Conservation (phyloP, 1,284 basidiomycete species). For the Apiotrichum sp. region DNA sequence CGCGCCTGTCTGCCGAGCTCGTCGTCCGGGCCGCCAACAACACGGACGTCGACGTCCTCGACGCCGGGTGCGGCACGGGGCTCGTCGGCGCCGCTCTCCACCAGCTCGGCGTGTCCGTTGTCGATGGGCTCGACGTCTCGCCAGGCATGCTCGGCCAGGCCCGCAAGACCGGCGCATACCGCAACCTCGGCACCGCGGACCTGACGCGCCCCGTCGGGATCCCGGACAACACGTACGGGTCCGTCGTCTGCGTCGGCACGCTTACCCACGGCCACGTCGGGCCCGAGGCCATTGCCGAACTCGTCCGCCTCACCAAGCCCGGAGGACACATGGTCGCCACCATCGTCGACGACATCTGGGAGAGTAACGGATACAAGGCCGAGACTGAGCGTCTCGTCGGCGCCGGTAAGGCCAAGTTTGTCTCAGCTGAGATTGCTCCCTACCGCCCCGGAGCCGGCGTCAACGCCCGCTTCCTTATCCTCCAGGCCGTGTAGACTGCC, state of each 20-base stretch:
- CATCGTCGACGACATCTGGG: conserved; percentile 11
- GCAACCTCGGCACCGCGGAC: conserved; percentile 3
- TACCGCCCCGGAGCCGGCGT: conserved; percentile 8
- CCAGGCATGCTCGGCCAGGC: conserved; percentile 9
- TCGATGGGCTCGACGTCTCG: conserved; percentile 12
- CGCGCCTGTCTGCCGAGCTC: background rate
- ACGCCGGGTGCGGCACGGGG: conserved; percentile 14
- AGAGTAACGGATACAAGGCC: background rate
- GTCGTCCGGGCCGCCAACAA: background rate
- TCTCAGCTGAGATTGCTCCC: background rate
- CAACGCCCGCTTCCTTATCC: conserved; percentile 4
- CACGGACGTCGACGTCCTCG: conserved; percentile 7
- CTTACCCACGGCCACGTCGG: conserved; percentile 15
- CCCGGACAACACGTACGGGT: conserved; percentile 3
- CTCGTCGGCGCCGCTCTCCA: conserved; percentile 7
- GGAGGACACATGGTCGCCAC: conserved; percentile 7
- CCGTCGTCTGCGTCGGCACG: conserved; percentile 10
- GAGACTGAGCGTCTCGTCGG: background rate
- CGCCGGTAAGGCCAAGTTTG: background rate
- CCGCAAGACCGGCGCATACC: conserved; percentile 6
- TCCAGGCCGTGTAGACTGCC: background rate
- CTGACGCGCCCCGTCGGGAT: conserved; percentile 1
- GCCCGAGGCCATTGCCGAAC: conserved; percentile 4
- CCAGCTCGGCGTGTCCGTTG: background rate
- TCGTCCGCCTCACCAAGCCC: conserved; percentile 6